Evolutionary conservation across 495 filamentous ascomycete genomes (phyloP).

Genomic region (Penicillium cosmopolitanum): DNA sequence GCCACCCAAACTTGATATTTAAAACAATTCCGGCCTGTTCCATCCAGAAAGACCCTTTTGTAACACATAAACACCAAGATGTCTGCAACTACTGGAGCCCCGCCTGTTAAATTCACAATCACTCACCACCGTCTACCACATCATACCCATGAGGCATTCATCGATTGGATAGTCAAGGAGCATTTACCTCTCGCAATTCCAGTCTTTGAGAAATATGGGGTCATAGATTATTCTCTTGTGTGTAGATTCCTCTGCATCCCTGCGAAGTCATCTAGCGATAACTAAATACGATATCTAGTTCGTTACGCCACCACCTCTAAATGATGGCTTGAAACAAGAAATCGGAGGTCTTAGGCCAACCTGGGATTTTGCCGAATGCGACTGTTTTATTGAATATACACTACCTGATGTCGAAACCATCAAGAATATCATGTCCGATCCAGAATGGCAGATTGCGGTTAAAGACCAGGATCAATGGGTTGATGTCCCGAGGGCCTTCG

Average conservation of each 20-base stretch:
- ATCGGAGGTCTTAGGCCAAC: conserved; percentile 18
- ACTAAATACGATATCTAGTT: conserved; percentile 18
- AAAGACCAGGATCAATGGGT: conserved; percentile 35
- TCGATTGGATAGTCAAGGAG: conserved; percentile 36
- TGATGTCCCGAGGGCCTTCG: conserved; percentile 28
- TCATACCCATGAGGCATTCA: conserved; percentile 36
- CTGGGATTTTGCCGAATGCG: conserved; percentile 36
- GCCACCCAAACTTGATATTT: background rate
- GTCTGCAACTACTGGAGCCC: conserved; percentile 13
- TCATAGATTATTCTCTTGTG: conserved; percentile 33
- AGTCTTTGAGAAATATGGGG: conserved; percentile 33
- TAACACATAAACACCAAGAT: conserved; percentile 1
- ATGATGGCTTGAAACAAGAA: conserved; percentile 23
- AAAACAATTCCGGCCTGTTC: background rate
- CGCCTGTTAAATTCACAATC: conserved; percentile 31
- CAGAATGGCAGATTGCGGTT: conserved; percentile 31
- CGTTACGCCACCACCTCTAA: conserved; percentile 31
- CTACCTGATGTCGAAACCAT: conserved; percentile 23
- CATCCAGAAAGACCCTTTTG: background rate
- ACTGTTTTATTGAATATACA: conserved; percentile 38
- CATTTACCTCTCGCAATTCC: conserved; percentile 36
- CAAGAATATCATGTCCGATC: conserved; percentile 29
- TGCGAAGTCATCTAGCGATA: background rate
- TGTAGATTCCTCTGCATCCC: conserved; percentile 3
- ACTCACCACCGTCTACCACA: conserved; percentile 32